These are phyloP conservation scores for Aspergillus ostianus DNA, from an alignment of 495 filamentous ascomycete genomes.

Conservation along the genomic window DNA sequence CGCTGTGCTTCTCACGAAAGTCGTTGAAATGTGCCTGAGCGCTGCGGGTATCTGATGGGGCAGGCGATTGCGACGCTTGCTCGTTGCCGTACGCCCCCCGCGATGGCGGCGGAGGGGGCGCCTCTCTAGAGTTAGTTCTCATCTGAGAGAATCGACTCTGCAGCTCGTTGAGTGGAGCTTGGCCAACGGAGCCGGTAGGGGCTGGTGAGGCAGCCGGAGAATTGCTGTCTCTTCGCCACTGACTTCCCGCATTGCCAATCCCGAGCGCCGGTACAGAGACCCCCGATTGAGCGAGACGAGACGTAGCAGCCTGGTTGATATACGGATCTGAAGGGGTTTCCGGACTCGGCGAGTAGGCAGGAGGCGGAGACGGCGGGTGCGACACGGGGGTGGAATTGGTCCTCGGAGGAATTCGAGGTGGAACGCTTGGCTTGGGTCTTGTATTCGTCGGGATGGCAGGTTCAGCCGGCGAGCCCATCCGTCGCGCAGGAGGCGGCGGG, in stretches of 20 bases:
- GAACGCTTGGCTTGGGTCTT: conserved; percentile 55
- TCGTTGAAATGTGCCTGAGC: conserved; percentile 60
- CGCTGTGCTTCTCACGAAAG: conserved; percentile 69
- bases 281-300: conserved; percentile 70
- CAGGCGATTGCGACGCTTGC: conserved; percentile 40
- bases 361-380: conserved; percentile 49
- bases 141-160: conserved; percentile 66
- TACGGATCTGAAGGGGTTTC: conserved; percentile 33
- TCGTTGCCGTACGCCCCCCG: conserved; percentile 59
- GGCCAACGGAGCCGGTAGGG: conserved; percentile 15
- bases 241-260: conserved; percentile 49
- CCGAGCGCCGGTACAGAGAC: conserved; percentile 80
- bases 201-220: conserved; percentile 13
- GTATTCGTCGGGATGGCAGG: conserved; percentile 30
- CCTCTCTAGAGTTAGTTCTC: conserved; percentile 30
- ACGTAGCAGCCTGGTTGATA: conserved; percentile 68
- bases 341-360: conserved; percentile 44
- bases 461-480: conserved; percentile 47
- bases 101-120: conserved; percentile 34
- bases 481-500: conserved; percentile 66
- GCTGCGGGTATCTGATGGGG: conserved; percentile 33
- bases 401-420: conserved; percentile 75
- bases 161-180: conserved; percentile 58
- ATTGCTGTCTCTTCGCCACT: conserved; percentile 14
- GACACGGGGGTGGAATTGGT: conserved; percentile 44